phyloP scores from a whole-genome alignment of 1,284 basidiomycete genomes.

The Macrocystidia cucumis region DNA sequence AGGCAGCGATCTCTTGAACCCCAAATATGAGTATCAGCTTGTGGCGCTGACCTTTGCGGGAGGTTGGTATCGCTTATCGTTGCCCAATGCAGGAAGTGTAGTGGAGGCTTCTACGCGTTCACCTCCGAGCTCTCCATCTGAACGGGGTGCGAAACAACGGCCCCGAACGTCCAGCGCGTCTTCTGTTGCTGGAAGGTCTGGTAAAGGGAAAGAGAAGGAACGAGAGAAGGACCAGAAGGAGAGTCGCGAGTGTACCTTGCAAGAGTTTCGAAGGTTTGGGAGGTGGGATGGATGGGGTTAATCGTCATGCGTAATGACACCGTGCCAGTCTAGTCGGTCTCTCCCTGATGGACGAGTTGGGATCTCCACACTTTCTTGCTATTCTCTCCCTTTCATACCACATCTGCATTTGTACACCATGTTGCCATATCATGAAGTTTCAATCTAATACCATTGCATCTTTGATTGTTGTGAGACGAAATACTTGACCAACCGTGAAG shows the following conservation, averaged over 20 bases:
- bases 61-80: conserved; percentile 86
- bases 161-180: conserved; percentile 46
- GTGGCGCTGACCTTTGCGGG: conserved; percentile 83
- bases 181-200: conserved; percentile 36
- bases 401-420: conserved; percentile 4
- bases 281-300: conserved; percentile 82
- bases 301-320: conserved; percentile 8
- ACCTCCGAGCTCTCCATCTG: conserved; percentile 30
- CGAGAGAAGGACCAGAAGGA: conserved; percentile 51
- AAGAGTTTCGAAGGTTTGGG: conserved; percentile 75
- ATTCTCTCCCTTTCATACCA: conserved; percentile 9
- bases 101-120: conserved; percentile 21
- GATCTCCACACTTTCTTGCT: conserved; percentile 5
- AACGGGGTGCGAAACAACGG: conserved; percentile 21
- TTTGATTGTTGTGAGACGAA: too few relatives aligned
- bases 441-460: too few relatives aligned
- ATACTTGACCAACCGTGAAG: too few relatives aligned
- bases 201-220: conserved; percentile 61
- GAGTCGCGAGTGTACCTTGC: conserved; percentile 55
- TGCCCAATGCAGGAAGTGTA: conserved; percentile 39
- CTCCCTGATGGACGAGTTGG: background rate
- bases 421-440: too few relatives aligned
- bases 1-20: background rate
- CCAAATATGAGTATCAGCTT: conserved; percentile 60
- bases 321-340: conserved; percentile 1